Percentiles rank a stretch among this genome's conserved stretches.
phyloP scores from a whole-genome alignment of 306 rosid species.

The Prunus salicina region DNA sequence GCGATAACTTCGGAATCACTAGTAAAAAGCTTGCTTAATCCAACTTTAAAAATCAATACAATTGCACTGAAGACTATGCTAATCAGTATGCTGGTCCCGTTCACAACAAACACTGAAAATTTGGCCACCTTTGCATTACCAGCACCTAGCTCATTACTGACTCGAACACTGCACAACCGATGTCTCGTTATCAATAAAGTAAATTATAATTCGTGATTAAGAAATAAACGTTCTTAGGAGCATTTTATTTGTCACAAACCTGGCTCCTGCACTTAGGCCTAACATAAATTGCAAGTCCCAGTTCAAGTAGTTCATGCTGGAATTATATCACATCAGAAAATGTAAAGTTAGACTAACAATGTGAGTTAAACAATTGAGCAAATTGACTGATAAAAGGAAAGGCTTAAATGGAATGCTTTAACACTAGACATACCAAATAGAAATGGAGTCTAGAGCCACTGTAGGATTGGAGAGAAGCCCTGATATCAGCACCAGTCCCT shows the following conservation, averaged over 20 bases:
- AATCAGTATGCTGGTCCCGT: constrained; percentile 43
- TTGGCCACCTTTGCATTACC: constrained; percentile 62
- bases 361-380: background rate
- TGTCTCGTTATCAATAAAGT: background rate
- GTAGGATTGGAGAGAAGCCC: constrained; percentile 67
- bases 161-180: constrained; percentile 44
- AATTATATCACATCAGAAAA: constrained; percentile 1
- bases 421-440: constrained; percentile 38
- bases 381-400: background rate
- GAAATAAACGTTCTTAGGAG: background rate
- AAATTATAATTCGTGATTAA: background rate
- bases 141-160: constrained; percentile 79
- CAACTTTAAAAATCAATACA: constrained; percentile 36
- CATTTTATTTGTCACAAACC: constrained; percentile 36
- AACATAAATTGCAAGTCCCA: constrained; percentile 66
- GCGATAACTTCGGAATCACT: constrained; percentile 38
- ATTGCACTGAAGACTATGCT: constrained; percentile 46
- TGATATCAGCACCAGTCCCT: constrained; percentile 67
- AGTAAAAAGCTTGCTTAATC: constrained; percentile 54
- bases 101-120: constrained; percentile 42
- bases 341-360: background rate
- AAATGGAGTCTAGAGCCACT: constrained; percentile 52
- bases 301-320: constrained; percentile 66
- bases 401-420: background rate
- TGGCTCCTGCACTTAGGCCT: constrained; percentile 69